Evolutionary conservation across 2,329 filamentous ascomycete genomes (phyloP).

Genomic region (Tetracladium maxilliforme): DNA sequence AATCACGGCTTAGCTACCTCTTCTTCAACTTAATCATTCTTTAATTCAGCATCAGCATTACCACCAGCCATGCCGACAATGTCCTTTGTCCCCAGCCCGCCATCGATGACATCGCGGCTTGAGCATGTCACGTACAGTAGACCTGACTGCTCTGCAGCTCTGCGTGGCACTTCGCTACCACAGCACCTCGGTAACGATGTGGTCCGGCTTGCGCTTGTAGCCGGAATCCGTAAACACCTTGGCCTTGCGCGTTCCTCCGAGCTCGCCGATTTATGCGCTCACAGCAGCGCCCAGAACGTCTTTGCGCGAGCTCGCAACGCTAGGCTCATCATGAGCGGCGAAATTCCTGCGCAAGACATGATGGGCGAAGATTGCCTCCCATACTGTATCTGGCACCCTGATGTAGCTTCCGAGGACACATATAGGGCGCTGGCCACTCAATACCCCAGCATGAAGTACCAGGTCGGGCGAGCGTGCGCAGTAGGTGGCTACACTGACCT

Average conservation of each 20-base stretch:
- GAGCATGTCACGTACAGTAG: too few species aligned
- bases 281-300: constrained; percentile 1
- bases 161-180: too few species aligned
- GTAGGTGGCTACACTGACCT: constrained; percentile 19
- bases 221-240: constrained; percentile 3
- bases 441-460: constrained; percentile 19
- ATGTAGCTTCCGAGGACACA: constrained; percentile 18
- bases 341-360: constrained; percentile 15
- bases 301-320: constrained; percentile 17
- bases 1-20: too few species aligned
- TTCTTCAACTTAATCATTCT: too few species aligned
- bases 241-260: constrained; percentile 2
- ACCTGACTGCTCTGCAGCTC: too few species aligned
- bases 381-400: constrained; percentile 27
- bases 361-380: constrained; percentile 10
- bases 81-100: too few species aligned
- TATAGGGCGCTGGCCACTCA: constrained; percentile 15
- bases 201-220: too few species aligned
- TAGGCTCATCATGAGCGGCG: constrained; percentile 19
- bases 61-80: too few species aligned
- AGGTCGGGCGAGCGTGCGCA: constrained; percentile 23
- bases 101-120: too few species aligned
- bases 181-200: too few species aligned
- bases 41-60: too few species aligned
- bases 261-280: constrained; percentile 1